These are phyloP conservation scores for Quercus tomentella DNA, from an alignment of 331 rosid species.

Conservation along the genomic window DNA sequence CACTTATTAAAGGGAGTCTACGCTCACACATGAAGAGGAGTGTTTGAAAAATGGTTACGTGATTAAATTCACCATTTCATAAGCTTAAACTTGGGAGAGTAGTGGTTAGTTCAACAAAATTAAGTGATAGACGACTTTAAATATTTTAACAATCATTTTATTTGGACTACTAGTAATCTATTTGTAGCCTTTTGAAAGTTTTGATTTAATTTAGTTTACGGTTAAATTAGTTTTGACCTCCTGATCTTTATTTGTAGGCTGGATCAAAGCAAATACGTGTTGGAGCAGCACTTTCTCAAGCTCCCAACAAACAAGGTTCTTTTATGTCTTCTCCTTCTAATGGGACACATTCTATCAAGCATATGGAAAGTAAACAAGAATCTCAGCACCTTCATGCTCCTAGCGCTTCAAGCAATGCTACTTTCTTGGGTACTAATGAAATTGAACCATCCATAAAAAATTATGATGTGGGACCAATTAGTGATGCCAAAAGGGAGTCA, in stretches of 20 bases:
- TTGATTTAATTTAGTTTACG: background rate
- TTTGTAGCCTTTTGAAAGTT: background rate
- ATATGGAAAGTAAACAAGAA: constrained; percentile 31
- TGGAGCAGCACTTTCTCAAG: constrained; percentile 41
- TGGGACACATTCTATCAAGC: constrained; percentile 22
- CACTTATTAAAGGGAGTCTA: too few relatives aligned
- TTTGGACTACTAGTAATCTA: background rate
- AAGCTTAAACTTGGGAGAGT: background rate
- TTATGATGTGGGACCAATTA: constrained; percentile 15
- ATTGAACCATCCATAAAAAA: constrained; percentile 48
- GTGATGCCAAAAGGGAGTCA: constrained; percentile 37
- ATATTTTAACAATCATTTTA: background rate
- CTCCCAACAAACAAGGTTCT: constrained; percentile 35
- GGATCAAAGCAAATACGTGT: constrained; percentile 56
- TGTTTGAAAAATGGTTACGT: too few relatives aligned
- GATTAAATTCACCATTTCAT: too few relatives aligned
- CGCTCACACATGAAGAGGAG: too few relatives aligned
- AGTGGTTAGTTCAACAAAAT: too few relatives aligned
- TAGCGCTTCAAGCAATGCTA: constrained; percentile 30
- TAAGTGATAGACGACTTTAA: background rate
- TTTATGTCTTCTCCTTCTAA: constrained; percentile 26
- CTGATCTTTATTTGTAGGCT: constrained; percentile 43
- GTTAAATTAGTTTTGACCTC: constrained; percentile 11
- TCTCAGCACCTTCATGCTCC: constrained; percentile 37
- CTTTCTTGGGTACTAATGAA: constrained; percentile 33